Evolutionary conservation across 331 rosid genomes (phyloP), one percentile per base, ranked within the genome.

Genomic region (Ulmus americana): DNA sequence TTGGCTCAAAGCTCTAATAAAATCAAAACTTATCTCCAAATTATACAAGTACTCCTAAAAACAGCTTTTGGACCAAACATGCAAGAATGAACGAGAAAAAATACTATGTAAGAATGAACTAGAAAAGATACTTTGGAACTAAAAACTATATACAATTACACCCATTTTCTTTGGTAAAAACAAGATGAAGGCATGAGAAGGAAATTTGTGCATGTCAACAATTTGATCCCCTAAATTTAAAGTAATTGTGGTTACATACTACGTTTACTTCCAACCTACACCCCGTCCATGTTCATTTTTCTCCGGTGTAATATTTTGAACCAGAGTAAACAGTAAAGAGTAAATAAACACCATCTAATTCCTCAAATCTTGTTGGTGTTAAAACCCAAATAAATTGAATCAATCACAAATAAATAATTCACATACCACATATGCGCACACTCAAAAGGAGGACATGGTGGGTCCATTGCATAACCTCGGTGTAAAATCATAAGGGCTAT

Each of bases 351-450:
- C 35, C 35, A 35, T 55, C 60, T 6, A 55, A 55, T 22, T 12
- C 60, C 43, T 55, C 3, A 10, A 39, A 14, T 12, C 54, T 58
- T n/a, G 14, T n/a, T 22, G 14, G 47, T 22, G 9, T 1, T 28
- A 15, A 35, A 47, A 20, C 8, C 39, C 42, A 50, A 8, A 4
- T 41, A 51, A 22, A 47, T 16, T 13, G 48, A 49, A 46, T 46
- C 10, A 41, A 59, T 18, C 51, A 58, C n/a, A 16, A 18, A 61
- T 39, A 67, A 61, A 43, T 20, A 43, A 45, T 47, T 70, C 43
- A 64, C 86, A 28, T 82, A 87, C 98, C 98, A 92, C 88, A 79
- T 89, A 73, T 92, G 98, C 41, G 96, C 94, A 74, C 98, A 92
- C 70, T 92, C 96, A 64, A 65, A 88, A 47, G 98, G 96, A 67